Evolutionary conservation across 371 early-diverging fungal species (phyloP).

Genomic region (Smittium culicis): DNA sequence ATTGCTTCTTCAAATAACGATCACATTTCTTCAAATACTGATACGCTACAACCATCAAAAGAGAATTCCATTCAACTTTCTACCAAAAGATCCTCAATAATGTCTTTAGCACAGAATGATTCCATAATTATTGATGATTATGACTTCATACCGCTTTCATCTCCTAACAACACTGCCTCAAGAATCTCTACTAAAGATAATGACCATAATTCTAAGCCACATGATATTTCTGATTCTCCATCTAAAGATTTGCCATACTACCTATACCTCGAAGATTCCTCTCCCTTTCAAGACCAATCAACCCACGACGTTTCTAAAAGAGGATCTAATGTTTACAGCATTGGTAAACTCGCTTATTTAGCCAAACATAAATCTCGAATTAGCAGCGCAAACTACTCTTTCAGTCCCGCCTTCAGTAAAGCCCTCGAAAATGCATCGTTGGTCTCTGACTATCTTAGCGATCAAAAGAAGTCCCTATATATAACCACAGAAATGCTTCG

Average conservation of each 20-base stretch:
- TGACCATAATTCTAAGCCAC: neutral
- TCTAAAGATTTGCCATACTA: too few relatives aligned
- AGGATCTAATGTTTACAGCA: slow-evolving; percentile 1
- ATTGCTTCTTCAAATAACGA: neutral
- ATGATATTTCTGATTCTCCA: neutral
- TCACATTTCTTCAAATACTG: neutral
- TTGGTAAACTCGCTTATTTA: slow-evolving; percentile 1
- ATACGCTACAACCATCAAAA: neutral
- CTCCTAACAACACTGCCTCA: neutral
- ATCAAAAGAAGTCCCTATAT: neutral
- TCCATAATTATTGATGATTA: too few relatives aligned
- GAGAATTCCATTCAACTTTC: neutral
- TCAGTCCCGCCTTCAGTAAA: neutral
- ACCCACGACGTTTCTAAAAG: neutral
- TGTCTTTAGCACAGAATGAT: too few relatives aligned
- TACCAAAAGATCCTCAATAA: neutral
- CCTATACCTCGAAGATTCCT: too few relatives aligned
- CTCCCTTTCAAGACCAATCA: too few relatives aligned
- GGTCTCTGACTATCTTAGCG: neutral
- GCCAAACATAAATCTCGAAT: neutral
- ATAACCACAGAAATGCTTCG: neutral
- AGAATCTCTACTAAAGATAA: neutral
- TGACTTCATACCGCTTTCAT: neutral
- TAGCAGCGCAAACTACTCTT: neutral
- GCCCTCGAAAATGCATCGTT: neutral